Percentiles rank a stretch among this genome's conserved stretches.
Conservation (phyloP, 352 stramenopile genomes). For the Phytophthora nicotianae region DNA sequence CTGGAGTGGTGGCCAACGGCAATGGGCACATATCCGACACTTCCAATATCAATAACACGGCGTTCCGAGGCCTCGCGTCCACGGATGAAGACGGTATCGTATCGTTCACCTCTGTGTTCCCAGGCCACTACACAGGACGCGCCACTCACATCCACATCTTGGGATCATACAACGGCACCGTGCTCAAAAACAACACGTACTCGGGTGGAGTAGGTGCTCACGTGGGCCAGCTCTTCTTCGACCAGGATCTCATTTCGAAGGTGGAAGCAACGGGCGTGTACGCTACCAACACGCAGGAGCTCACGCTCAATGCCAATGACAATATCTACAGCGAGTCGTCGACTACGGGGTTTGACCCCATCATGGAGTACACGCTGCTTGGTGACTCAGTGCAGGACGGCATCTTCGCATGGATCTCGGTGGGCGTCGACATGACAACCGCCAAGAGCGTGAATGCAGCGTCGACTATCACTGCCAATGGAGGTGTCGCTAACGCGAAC, state of each 20-base stretch:
- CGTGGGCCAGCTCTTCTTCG: conserved; percentile 32
- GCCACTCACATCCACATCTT: conserved; percentile 35
- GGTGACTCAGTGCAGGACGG: conserved; percentile 25
- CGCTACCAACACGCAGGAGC: conserved; percentile 24
- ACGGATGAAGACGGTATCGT: conserved; percentile 28
- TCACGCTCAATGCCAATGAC: conserved; percentile 29
- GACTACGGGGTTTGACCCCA: conserved; percentile 22
- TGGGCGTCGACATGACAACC: conserved; percentile 34
- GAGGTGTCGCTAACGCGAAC: conserved; percentile 27
- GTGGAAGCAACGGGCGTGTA: conserved; percentile 29
- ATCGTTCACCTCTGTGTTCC: conserved; percentile 25
- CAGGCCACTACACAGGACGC: conserved; percentile 34
- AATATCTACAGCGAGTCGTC: conserved; percentile 25
- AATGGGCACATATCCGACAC: conserved; percentile 29
- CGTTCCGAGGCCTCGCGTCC: conserved; percentile 26
- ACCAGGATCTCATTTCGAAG: conserved; percentile 29
- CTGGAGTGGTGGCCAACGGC: conserved; percentile 28
- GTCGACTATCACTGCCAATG: conserved; percentile 30
- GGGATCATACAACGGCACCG: conserved; percentile 32
- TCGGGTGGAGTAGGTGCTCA: conserved; percentile 26
- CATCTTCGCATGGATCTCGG: conserved; percentile 35
- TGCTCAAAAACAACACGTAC: conserved; percentile 24
- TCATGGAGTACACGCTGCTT: conserved; percentile 30
- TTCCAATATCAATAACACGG: conserved; percentile 37
- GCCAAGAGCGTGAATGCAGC: conserved; percentile 30